Evolutionary conservation across 768 basidiomycete genomes (phyloP).

Genomic region (Pholiota molesta): DNA sequence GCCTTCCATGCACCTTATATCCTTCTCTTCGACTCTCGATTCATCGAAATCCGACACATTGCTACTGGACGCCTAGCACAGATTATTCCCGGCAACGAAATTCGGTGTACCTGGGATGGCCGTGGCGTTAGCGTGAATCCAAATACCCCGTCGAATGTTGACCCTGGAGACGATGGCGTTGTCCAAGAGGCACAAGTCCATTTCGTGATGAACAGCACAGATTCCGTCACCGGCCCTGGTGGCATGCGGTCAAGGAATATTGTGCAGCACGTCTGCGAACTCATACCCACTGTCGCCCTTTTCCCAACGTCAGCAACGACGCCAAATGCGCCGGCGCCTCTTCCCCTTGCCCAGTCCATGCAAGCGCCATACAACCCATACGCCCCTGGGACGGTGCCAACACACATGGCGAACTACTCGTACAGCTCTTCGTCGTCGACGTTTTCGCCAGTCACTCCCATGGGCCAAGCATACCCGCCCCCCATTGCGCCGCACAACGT

Average conservation of each 20-base stretch:
- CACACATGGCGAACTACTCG: constrained; percentile 16
- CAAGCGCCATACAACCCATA: constrained; percentile 3
- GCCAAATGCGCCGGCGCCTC: constrained; percentile 17
- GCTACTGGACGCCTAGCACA: constrained; percentile 79
- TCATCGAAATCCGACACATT: constrained; percentile 89
- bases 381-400: neutral
- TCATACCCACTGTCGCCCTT: constrained; percentile 75
- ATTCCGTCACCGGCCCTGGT: constrained; percentile 42
- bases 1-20: constrained; percentile 91
- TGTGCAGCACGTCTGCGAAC: constrained; percentile 76
- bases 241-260: constrained; percentile 48
- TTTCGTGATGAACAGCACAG: constrained; percentile 74
- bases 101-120: constrained; percentile 92
- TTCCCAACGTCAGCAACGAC: constrained; percentile 34
- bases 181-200: constrained; percentile 85
- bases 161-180: constrained; percentile 49
- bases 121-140: constrained; percentile 50
- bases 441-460: constrained; percentile 13
- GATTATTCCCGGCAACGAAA: constrained; percentile 79
- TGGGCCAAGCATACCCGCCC: neutral
- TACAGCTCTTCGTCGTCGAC: constrained; percentile 17
- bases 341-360: constrained; percentile 4
- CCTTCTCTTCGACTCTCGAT: constrained; percentile 84
- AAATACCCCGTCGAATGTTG: constrained; percentile 64
- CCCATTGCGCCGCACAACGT: constrained; percentile 9